phyloP scores from a whole-genome alignment of 2,329 filamentous ascomycete genomes.

The Endothia cerciana region DNA sequence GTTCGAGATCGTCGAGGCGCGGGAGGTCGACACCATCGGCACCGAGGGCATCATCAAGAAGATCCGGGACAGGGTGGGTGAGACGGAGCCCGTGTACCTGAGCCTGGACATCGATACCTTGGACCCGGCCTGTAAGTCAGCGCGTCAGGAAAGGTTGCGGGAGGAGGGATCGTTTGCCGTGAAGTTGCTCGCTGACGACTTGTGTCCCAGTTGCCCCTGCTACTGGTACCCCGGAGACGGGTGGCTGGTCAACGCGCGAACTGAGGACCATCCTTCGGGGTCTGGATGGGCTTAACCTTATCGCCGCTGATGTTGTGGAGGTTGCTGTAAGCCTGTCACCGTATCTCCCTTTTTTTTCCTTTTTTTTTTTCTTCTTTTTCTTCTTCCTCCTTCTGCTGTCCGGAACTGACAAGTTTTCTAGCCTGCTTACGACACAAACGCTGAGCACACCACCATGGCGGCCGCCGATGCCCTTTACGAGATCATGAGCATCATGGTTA shows the following conservation, averaged over 20 bases:
- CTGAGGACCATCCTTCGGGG: constrained; percentile 72
- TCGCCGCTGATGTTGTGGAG: constrained; percentile 74
- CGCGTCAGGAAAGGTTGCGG: not conserved
- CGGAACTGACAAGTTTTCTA: constrained; percentile 29
- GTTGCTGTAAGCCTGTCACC: constrained; percentile 54
- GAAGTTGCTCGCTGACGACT: constrained; percentile 24
- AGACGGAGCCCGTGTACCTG: constrained; percentile 75
- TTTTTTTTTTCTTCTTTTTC: not conserved
- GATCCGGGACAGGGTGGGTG: constrained; percentile 76
- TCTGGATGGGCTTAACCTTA: constrained; percentile 69
- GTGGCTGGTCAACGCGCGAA: constrained; percentile 76
- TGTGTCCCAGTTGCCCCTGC: constrained; percentile 63
- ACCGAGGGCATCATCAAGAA: constrained; percentile 76
- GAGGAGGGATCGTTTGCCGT: not conserved
- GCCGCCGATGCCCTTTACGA: constrained; percentile 74
- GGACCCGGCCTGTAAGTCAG: constrained; percentile 72
- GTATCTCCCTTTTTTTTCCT: not conserved
- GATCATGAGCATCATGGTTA: constrained; percentile 82
- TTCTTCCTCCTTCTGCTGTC: not conserved
- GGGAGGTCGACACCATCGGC: constrained; percentile 56
- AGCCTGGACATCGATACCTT: constrained; percentile 88
- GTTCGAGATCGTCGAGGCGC: constrained; percentile 79
- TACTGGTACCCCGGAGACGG: constrained; percentile 76
- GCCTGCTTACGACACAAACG: constrained; percentile 73
- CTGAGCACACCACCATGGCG: constrained; percentile 74